Evolutionary conservation across 2,329 filamentous ascomycete genomes (phyloP).

Genomic region (Arachnomyces sp.): DNA sequence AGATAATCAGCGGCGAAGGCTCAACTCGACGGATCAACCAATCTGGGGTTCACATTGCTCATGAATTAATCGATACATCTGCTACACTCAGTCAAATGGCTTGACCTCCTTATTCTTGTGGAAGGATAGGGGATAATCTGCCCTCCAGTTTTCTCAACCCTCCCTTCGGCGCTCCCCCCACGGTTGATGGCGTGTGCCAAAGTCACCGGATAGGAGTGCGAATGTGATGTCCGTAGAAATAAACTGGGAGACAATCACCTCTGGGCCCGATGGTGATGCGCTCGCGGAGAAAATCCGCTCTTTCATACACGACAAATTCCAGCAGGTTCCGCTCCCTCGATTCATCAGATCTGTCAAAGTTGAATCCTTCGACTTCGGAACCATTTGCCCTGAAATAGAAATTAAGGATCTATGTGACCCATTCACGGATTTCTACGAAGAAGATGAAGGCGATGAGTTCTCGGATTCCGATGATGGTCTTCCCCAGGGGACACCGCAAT

Average conservation of each 20-base stretch:
- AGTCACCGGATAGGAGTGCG: constrained; percentile 8
- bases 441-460: constrained; percentile 45
- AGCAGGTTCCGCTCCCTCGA: constrained; percentile 78
- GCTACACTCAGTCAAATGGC: too few species aligned
- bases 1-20: too few species aligned
- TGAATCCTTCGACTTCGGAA: constrained; percentile 88
- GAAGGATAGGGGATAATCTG: too few species aligned
- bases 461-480: constrained; percentile 17
- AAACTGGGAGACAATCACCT: constrained; percentile 88
- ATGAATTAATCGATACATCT: too few species aligned
- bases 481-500: constrained; percentile 19
- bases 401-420: constrained; percentile 97
- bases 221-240: constrained; percentile 88
- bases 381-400: constrained; percentile 71
- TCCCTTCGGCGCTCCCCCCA: too few species aligned
- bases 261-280: constrained; percentile 74
- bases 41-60: too few species aligned
- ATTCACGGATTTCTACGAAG: constrained; percentile 93
- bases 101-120: too few species aligned
- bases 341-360: constrained; percentile 96
- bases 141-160: too few species aligned
- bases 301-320: constrained; percentile 94
- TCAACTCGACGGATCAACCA: too few species aligned
- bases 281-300: constrained; percentile 79
- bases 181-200: too few species aligned